Conservation (phyloP, 148 eudicot species). For the Talinum fruticosum region DNA sequence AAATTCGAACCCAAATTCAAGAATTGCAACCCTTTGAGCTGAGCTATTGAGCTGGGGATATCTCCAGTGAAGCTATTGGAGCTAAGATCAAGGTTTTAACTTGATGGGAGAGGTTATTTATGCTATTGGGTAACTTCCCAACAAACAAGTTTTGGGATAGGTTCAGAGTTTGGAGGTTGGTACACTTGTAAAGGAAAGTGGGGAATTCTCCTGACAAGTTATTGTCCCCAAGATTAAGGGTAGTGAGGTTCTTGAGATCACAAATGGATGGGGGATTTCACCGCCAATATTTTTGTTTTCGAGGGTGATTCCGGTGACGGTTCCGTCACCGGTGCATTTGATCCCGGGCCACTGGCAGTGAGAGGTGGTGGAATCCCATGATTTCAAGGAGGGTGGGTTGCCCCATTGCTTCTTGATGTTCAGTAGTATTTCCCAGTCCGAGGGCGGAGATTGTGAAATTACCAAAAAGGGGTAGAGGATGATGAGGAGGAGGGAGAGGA, state of each 20-base stretch:
- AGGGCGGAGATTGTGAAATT: conserved; percentile 41
- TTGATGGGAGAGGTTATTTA: conserved; percentile 37
- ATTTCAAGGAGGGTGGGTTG: conserved; percentile 30
- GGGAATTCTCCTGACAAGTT: conserved; percentile 50
- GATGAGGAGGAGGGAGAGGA: conserved; percentile 27
- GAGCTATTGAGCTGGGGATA: conserved; percentile 55
- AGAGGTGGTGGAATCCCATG: conserved; percentile 52
- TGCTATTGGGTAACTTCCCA: conserved; percentile 60
- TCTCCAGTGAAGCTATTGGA: conserved; percentile 62
- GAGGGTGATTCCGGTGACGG: conserved; percentile 41
- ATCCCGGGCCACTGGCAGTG: conserved; percentile 68
- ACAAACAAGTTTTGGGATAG: conserved; percentile 52
- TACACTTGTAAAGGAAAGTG: conserved; percentile 40
- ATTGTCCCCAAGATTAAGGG: conserved; percentile 44
- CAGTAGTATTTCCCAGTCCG: conserved; percentile 44
- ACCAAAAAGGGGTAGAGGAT: conserved; percentile 43
- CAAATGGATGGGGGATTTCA: conserved; percentile 52
- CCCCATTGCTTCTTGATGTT: conserved; percentile 49
- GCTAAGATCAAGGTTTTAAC: conserved; percentile 46
- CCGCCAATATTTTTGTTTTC: conserved; percentile 11
- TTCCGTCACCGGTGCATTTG: conserved; percentile 29
- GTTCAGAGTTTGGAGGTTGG: conserved; percentile 40
- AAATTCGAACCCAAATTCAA: conserved; percentile 35
- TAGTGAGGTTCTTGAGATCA: conserved; percentile 41
- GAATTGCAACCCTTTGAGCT: conserved; percentile 29